A percentile compares a stretch with the other conserved stretches of the same genome.
phyloP scores from a whole-genome alignment of 441 rosid species.

The Pelargonium citronellum region DNA sequence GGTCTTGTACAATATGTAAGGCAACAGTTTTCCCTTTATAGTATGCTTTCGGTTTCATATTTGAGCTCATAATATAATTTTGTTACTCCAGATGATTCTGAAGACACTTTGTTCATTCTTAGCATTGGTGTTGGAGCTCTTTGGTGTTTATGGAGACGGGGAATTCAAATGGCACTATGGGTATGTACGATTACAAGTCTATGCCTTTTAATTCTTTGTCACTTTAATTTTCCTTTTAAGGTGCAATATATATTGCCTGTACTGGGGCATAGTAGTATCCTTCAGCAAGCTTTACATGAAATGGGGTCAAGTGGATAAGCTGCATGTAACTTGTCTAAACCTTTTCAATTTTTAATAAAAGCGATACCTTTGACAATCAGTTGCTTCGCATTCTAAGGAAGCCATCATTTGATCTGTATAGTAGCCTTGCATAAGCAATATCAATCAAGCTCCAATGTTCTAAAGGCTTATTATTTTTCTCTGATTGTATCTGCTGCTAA shows the following conservation, averaged over 20 bases:
- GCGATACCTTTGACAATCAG: neutral
- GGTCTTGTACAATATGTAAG: constrained; percentile 89
- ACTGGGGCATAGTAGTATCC: neutral
- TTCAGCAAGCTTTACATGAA: neutral
- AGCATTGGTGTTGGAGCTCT: constrained; percentile 60
- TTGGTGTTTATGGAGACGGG: constrained; percentile 71
- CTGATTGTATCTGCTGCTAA: neutral
- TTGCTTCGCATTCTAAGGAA: neutral
- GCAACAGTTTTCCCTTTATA: neutral
- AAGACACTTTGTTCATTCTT: constrained; percentile 74
- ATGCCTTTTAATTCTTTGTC: neutral
- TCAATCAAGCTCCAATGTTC: neutral
- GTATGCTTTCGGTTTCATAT: neutral
- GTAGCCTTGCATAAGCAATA: neutral
- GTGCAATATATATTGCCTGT: neutral
- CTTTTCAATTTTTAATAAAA: neutral
- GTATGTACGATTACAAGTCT: constrained; percentile 32
- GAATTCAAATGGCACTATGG: constrained; percentile 82
- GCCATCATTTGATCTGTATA: neutral
- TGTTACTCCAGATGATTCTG: constrained; percentile 67
- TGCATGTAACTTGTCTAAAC: neutral
- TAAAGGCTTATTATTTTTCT: neutral
- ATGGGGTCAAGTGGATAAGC: neutral
- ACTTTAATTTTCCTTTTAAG: neutral
- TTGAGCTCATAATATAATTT: constrained; percentile 13